A percentile compares a stretch with the other conserved stretches of the same genome.
phyloP scores from a whole-genome alignment of 305 asterid genomes.

The Plantago lanceolata region DNA sequence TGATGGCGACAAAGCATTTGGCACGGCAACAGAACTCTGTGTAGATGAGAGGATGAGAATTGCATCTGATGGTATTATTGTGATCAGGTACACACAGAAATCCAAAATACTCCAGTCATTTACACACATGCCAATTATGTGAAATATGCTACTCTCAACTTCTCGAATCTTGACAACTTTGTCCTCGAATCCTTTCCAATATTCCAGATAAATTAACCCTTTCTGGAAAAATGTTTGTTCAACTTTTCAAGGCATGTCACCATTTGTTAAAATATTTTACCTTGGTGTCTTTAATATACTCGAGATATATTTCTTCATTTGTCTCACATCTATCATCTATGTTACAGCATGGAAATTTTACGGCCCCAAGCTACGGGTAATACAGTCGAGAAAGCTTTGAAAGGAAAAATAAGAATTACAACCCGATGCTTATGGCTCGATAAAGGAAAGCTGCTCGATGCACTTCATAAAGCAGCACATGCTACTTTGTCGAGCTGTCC shows the following conservation, averaged over 20 bases:
- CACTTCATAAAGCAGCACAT: conserved; percentile 93
- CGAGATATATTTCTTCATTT: conserved; percentile 23
- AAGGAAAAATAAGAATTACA: conserved; percentile 92
- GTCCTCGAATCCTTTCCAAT: neutral
- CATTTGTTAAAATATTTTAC: neutral
- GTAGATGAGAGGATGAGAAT: conserved; percentile 84
- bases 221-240: neutral
- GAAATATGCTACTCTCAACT: neutral
- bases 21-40: conserved; percentile 83
- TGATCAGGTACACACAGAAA: conserved; percentile 53
- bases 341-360: conserved; percentile 83
- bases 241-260: neutral
- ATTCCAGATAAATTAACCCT: no score
- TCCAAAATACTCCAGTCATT: neutral
- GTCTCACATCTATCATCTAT: conserved; percentile 23
- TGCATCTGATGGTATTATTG: conserved; percentile 95
- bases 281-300: conserved; percentile 12
- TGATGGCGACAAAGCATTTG: conserved; percentile 99
- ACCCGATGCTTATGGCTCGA: conserved; percentile 99
- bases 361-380: conserved; percentile 64
- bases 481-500: conserved; percentile 95
- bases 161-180: neutral
- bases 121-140: no score
- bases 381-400: conserved; percentile 47
- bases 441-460: conserved; percentile 94